Percentiles rank a stretch among this genome's conserved stretches.
Evolutionary conservation across 345 rosid genomes (phyloP).

Genomic region (Syzygium oleosum): DNA sequence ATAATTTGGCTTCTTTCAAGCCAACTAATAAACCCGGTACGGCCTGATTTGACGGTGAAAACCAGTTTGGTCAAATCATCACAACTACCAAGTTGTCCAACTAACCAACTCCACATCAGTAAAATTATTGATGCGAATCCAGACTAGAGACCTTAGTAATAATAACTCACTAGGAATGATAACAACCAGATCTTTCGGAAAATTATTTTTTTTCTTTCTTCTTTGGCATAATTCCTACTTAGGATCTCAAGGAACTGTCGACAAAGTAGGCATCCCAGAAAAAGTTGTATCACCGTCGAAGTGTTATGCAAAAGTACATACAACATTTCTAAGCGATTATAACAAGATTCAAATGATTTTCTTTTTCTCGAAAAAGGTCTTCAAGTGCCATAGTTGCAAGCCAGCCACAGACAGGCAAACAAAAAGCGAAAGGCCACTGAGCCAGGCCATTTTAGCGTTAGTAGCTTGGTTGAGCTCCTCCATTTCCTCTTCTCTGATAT

Average conservation of each 20-base stretch:
- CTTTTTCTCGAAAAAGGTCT: slow-evolving; percentile 92
- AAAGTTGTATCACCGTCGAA: not conserved
- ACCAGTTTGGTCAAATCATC: not conserved
- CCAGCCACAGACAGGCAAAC: slow-evolving; percentile 84
- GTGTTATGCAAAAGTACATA: not conserved
- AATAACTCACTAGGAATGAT: not conserved
- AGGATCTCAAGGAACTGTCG: not conserved
- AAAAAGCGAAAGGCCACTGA: slow-evolving; percentile 61
- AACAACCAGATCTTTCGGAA: not conserved
- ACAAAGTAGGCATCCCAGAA: not conserved
- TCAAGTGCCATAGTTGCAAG: slow-evolving; percentile 81
- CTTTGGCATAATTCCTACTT: not conserved
- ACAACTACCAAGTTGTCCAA: not conserved
- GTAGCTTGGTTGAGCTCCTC: slow-evolving; percentile 69
- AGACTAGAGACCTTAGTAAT: not conserved
- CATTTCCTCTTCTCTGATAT: slow-evolving; percentile 85
- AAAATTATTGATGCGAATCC: not conserved
- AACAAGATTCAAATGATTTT: slow-evolving; percentile 57
- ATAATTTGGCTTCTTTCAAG: not conserved
- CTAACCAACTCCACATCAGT: not conserved
- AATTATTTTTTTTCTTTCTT: not conserved
- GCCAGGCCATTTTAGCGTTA: slow-evolving; percentile 69
- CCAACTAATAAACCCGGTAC: not conserved
- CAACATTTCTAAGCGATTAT: not conserved
- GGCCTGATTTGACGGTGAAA: not conserved